These are phyloP conservation scores for Inga laurina DNA, from an alignment of 306 rosid species.

Conservation along the genomic window DNA sequence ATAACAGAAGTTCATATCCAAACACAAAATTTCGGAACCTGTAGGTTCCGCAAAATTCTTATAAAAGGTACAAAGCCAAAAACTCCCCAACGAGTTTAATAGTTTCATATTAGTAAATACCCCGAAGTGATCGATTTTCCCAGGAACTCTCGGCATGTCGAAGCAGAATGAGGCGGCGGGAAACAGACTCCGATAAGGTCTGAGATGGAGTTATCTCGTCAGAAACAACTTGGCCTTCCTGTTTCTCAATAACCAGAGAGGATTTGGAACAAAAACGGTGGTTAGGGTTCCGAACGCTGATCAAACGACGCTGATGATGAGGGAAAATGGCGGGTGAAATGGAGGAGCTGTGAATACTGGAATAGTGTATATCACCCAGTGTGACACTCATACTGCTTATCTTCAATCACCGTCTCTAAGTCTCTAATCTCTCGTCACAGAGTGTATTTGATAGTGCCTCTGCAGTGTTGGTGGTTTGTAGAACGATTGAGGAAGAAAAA, in stretches of 20 bases:
- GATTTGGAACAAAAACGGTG: slow-evolving; percentile 39
- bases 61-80: not conserved
- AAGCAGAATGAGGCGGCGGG: slow-evolving; percentile 95
- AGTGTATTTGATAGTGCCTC: not conserved
- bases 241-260: slow-evolving; percentile 55
- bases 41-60: not conserved
- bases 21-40: not conserved
- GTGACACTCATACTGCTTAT: slow-evolving; percentile 23
- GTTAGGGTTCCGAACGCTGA: slow-evolving; percentile 41
- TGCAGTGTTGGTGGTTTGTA: not conserved
- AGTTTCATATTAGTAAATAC: slow-evolving; percentile 32
- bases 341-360: slow-evolving; percentile 20
- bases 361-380: slow-evolving; percentile 35
- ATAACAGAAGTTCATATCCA: not conserved
- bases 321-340: slow-evolving; percentile 12
- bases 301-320: not conserved
- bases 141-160: slow-evolving; percentile 87
- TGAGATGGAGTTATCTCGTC: slow-evolving; percentile 40
- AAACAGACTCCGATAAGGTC: slow-evolving; percentile 37
- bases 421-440: not conserved
- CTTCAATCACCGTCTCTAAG: not conserved
- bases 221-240: slow-evolving; percentile 44
- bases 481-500: not conserved
- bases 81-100: not conserved
- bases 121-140: slow-evolving; percentile 70